Base-by-base conservation (phyloP, 371 early-diverging fungal genomes). In the Saksenaea oblongispora region DNA sequence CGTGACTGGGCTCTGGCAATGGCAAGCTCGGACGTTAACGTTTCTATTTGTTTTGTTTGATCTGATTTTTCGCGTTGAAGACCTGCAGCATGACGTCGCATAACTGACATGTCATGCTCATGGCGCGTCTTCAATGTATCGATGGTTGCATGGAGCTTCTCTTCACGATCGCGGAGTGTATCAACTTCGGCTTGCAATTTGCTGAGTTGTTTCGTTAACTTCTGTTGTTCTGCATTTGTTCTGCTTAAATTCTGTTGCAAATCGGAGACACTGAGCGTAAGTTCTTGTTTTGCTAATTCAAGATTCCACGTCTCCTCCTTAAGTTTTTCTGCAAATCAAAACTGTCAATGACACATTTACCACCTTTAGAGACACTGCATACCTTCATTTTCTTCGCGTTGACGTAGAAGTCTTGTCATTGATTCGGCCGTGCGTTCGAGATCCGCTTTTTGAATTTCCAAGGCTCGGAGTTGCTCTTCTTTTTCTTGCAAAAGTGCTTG, bases 41-140 rank as follows among this genome's bases (percentile, higher is more conserved):
- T 82, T 22, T 91, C 89, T 14, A 86, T 74, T 26, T 84, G 79
- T 56, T 84, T 85, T 4, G 75, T 26, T 9, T 87, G 73, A 18
- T 85, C 84, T 8, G 79, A 60, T 65, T 89, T 91, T 41, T 92
- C 92, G 34, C 89, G 85, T 67, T 90, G 89, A 13, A 89, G 69
- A 11, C 76, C 74, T 24, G 83, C 79, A 5, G 77, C 62, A 56
- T 84, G 86, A 22, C 87, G 86, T 18, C 91, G 87, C 63, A 89
- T 74, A 34, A 72, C 67, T 0, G 76, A 59, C 76, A 88, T 82
- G 28, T 91, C 91, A 59, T 90, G 88, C 58, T 91, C 91, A 41
- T 85, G 87, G 14, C 84, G 79, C 47, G 75, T 69, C 44, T 89
- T 90, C 58, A 82, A 71, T 22, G 76, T 66, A 31, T 83, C 84